Evolutionary conservation across 768 basidiomycete genomes (phyloP), one percentile per base, ranked within the genome.

Genomic region (Pleurotus sapidus): DNA sequence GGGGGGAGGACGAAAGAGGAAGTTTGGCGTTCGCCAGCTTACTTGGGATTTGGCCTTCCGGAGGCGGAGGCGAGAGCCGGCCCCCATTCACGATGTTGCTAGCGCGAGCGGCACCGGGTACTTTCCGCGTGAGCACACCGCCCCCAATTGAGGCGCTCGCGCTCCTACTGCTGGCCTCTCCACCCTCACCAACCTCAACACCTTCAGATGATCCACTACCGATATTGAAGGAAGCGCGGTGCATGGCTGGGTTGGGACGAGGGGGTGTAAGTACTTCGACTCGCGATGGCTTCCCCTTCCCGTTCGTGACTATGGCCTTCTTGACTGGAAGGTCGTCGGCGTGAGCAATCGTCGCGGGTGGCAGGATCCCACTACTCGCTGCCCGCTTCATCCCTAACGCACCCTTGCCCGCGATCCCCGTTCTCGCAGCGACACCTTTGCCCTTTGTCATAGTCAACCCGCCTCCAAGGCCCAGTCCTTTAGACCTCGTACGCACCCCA

Each of bases 221-320:
- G 20, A 54, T 54, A 24, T 54, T 54, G 23, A 54, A 54, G n/a
- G 20, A n/a, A 18, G 51, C 51, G 4, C 51, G 37, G 40, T 54
- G 51, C 51, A 20, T 24, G 15, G 2, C 51, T n/a, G 34, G 39
- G 11, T 40, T 40, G 9, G 37, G 51, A 2, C 24, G 18, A 39
- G 18, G 38, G 1, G 39, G 51, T 39, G 51, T 14, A 23, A 39
- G 39, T 23, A 25, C 30, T 17, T 51, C 14, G 27, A 11, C 17
- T 17, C n/a, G 27, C 12, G 30, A 48, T 24, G 18, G 5, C 34
- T 55, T 37, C 46, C 25, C 56, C 56, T 25, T 63, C 49, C 37
- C 55, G 45, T 47, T 59, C 60, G 38, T 61, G 58, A 55, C 60
- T 34, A 34, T 11, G 60, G 7, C 62, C 42, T 51, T 60, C 64